Evolutionary conservation across 805 yeast genomes (phyloP).

Genomic region (Priceomyces fermenticarens): DNA sequence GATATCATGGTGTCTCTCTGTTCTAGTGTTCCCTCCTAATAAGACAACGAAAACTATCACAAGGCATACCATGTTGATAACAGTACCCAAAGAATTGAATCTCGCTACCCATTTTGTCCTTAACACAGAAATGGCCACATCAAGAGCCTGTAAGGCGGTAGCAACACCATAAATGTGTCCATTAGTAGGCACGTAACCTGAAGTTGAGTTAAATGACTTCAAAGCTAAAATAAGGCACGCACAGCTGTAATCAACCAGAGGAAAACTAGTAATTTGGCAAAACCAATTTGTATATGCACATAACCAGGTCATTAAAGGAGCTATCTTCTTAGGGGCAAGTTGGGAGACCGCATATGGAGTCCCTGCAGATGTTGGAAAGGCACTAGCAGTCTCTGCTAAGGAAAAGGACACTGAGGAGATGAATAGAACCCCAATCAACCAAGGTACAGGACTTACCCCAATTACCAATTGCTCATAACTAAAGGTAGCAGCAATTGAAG

Average conservation of each 20-base stretch:
- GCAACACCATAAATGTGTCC: slow-evolving; percentile 54
- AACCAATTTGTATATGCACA: slow-evolving; percentile 66
- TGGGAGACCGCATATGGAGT: slow-evolving; percentile 67
- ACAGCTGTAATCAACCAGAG: slow-evolving; percentile 56
- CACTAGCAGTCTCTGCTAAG: slow-evolving; percentile 63
- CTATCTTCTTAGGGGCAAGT: slow-evolving; percentile 53
- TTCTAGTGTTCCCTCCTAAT: slow-evolving; percentile 50
- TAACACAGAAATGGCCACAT: slow-evolving; percentile 46
- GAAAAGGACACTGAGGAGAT: slow-evolving; percentile 57
- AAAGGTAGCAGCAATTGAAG: slow-evolving; percentile 63
- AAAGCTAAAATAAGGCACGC: slow-evolving; percentile 57
- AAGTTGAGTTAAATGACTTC: slow-evolving; percentile 35
- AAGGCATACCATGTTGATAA: slow-evolving; percentile 47
- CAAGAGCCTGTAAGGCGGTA: slow-evolving; percentile 47
- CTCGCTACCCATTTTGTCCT: slow-evolving; percentile 55
- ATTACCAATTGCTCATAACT: slow-evolving; percentile 58
- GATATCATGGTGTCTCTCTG: slow-evolving; percentile 10
- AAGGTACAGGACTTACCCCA: slow-evolving; percentile 61
- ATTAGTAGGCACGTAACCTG: slow-evolving; percentile 37
- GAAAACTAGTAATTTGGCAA: slow-evolving; percentile 61
- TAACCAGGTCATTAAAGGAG: slow-evolving; percentile 57
- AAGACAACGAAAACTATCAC: slow-evolving; percentile 52
- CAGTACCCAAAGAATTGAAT: slow-evolving; percentile 49
- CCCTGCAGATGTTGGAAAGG: slow-evolving; percentile 68
- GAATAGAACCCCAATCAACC: slow-evolving; percentile 55